These are phyloP conservation scores for Plectosphaerella plurivora DNA, from an alignment of 2,329 filamentous ascomycete species.

Conservation along the genomic window DNA sequence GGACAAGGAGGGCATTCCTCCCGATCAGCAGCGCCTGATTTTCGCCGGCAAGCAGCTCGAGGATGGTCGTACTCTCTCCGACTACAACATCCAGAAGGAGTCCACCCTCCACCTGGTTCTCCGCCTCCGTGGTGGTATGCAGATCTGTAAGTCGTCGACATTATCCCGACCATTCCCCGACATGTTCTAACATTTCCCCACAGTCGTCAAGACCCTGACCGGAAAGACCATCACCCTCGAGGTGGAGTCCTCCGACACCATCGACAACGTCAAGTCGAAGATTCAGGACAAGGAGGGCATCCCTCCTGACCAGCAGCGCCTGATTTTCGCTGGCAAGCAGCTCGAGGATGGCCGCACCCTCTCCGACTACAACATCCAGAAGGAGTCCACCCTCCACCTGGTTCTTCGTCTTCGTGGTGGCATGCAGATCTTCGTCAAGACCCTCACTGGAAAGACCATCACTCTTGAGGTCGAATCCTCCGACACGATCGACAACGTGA, in stretches of 20 bases:
- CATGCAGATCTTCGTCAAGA: constrained; percentile 76
- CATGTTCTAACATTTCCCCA: constrained; percentile 18
- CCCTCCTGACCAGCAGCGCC: constrained; percentile 89
- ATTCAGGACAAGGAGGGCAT: constrained; percentile 98
- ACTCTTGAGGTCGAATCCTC: constrained; percentile 85
- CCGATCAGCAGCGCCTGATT: constrained; percentile 79
- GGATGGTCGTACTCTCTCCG: constrained; percentile 83
- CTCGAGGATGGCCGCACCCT: constrained; percentile 47
- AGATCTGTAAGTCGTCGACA: constrained; percentile 51
- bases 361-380: constrained; percentile 71
- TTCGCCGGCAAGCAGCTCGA: constrained; percentile 89
- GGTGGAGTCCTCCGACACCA: constrained; percentile 45
- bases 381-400: constrained; percentile 66
- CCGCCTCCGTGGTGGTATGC: constrained; percentile 77
- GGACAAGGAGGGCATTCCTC: constrained; percentile 86
- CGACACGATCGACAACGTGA: constrained; percentile 94
- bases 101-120: constrained; percentile 74
- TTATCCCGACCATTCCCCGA: not conserved
- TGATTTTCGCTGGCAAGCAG: constrained; percentile 68
- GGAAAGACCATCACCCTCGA: constrained; percentile 52
- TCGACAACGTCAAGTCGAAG: constrained; percentile 95
- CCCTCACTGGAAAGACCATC: constrained; percentile 89
- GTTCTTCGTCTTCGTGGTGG: constrained; percentile 67
- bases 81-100: constrained; percentile 98
- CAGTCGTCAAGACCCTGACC: constrained; percentile 73